These are phyloP conservation scores for Kwoniella europaea DNA, from an alignment of 768 basidiomycete genomes.

Conservation along the genomic window DNA sequence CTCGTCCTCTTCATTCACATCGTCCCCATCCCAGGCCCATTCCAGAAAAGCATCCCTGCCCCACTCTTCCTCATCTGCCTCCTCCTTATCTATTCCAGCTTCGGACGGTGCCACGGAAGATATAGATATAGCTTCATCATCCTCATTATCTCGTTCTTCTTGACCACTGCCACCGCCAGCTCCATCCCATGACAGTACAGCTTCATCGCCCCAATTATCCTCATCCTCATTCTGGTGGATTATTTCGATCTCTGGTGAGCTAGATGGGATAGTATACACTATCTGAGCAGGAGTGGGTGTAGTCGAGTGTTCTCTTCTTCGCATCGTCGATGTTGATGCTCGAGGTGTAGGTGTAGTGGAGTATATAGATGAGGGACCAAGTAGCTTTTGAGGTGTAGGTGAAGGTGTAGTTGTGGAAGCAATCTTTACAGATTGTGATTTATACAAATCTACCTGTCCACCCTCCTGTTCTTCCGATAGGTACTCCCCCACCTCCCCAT, in stretches of 20 bases:
- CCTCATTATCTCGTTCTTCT: slow-evolving; percentile 3
- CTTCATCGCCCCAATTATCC: slow-evolving; percentile 29
- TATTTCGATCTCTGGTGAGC: slow-evolving; percentile 9
- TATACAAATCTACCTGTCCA: slow-evolving; percentile 13
- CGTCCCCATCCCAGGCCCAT: slow-evolving; percentile 17
- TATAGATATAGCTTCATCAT: slow-evolving; percentile 12
- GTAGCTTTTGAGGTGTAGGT: neutral
- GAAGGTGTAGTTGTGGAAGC: neutral
- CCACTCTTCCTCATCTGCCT: slow-evolving; percentile 35
- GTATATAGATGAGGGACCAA: too few relatives aligned
- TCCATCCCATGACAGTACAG: slow-evolving; percentile 25
- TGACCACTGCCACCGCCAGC: neutral
- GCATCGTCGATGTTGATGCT: too few relatives aligned
- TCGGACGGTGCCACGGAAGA: slow-evolving; percentile 23
- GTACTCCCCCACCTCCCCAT: slow-evolving; percentile 8
- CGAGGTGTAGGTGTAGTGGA: slow-evolving; percentile 4
- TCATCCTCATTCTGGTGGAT: neutral
- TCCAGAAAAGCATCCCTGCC: slow-evolving; percentile 36
- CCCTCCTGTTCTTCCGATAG: neutral
- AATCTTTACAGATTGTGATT: neutral
- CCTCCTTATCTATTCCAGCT: slow-evolving; percentile 10
- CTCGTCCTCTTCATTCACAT: slow-evolving; percentile 8
- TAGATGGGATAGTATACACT: slow-evolving; percentile 6
- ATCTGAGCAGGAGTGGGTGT: slow-evolving; percentile 8
- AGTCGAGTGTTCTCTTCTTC: neutral